Percentiles rank a stretch among this genome's conserved stretches.
phyloP scores from a whole-genome alignment of 164 flowering plant genomes.

The Vitis rotundifolia region DNA sequence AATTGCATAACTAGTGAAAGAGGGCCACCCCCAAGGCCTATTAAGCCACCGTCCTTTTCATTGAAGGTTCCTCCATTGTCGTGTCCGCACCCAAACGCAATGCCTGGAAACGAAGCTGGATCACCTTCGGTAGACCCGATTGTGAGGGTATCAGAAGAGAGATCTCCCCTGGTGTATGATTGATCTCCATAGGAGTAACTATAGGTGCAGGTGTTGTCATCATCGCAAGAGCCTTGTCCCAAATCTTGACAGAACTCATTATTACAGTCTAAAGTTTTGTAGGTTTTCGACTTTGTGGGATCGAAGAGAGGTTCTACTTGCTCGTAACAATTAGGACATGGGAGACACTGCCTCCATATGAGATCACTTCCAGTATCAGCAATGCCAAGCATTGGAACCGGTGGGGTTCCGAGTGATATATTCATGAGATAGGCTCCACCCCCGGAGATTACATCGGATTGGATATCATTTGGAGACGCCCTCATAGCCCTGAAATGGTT shows the following conservation, averaged over 20 bases:
- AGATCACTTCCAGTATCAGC: conserved; percentile 53
- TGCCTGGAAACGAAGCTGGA: conserved; percentile 5
- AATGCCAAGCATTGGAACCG: conserved; percentile 19
- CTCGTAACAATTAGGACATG: conserved; percentile 29
- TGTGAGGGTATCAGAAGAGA: conserved; percentile 27
- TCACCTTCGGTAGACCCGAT: conserved; percentile 18
- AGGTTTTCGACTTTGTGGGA: conserved; percentile 18
- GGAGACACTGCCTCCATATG: conserved; percentile 43
- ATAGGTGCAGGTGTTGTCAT: conserved; percentile 3
- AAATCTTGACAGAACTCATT: no score
- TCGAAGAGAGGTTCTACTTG: conserved; percentile 33
- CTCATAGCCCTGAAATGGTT: not conserved
- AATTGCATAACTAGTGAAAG: conserved; percentile 22
- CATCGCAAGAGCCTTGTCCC: not conserved
- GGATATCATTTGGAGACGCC: not conserved
- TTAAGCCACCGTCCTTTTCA: conserved; percentile 16
- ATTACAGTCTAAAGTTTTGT: not conserved
- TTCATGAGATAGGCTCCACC: conserved; percentile 2
- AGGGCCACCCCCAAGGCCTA: conserved; percentile 31
- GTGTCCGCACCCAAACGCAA: conserved; percentile 30
- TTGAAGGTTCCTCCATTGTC: conserved; percentile 22
- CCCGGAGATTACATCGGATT: not conserved
- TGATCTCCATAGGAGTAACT: conserved; percentile 25
- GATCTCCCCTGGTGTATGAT: conserved; percentile 22
- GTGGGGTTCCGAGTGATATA: conserved; percentile 31